Base-by-base conservation (phyloP, 1,284 basidiomycete species). In the Limonomyces culmigenus region DNA sequence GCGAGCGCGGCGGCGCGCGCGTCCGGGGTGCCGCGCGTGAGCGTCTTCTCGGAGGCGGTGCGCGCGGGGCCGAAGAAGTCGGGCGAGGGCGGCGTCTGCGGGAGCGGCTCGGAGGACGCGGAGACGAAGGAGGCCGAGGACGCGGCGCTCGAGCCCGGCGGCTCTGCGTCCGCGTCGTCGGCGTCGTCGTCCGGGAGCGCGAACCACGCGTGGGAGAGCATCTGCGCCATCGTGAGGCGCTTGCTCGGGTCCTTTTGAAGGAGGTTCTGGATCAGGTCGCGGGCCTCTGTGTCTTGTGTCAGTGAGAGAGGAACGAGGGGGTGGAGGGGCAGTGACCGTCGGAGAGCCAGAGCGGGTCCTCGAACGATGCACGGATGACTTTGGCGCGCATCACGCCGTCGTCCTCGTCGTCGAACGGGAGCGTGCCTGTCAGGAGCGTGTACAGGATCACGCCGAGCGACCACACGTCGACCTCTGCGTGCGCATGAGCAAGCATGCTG, bases 381-480 rank as follows among this genome's bases (percentile, higher is more conserved):
- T 86, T 81, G 35, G 70, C 62, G 46, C 81, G 81, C 89, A 97
- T 97, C 21, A 83, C 52, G 23, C 65, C 59, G 56, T 98, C 95
- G 50, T 97, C 81, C 42, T 98, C 95, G 47, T 97, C 88, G 48
- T 97, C 93, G 48, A 97, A 97, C 0, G 93, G 93, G n/a, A 97
- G 60, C 3, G 83, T 86, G 2, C 93, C 93, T 0, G 87, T 92
- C 25, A 97, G 64, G 12, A 97, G 69, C n/a, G 79, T 84, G 53
- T 93, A 96, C 6, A 98, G 64, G 38, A 98, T 97, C 41, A 98
- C 72, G 3, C 93, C 93, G 21, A 97, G 64, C 1, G 95, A 97
- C 93, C 93, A 98, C 19, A 96, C 67, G 50, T 98, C 95, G 33
- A 96, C 89, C 66, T 96, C 89, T 80, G 62, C 42, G 21, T 31